Evolutionary conservation across 192 early-diverging fungal species (phyloP), one percentile per base, ranked within the genome.

Genomic region (Coemansia sp.): DNA sequence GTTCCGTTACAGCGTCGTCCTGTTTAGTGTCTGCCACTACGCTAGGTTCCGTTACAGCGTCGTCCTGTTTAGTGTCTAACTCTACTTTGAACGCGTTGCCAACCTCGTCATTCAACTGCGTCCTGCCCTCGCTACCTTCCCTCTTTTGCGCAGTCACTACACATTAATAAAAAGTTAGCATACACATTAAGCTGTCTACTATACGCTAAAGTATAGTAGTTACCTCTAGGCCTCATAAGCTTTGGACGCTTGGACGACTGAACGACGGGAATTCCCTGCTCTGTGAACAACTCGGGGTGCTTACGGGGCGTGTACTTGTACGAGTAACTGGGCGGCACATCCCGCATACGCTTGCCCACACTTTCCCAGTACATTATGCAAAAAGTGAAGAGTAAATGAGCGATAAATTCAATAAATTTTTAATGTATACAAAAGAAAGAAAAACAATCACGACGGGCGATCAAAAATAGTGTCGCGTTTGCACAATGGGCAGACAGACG

Each of bases 401-500:
- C 27, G 27, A 5, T 29, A 29, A 29, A 29, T 29, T 29, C 27
- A 29, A 29, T 29, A 29, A 35, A 35, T 35, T 35, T 35, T 35
- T 35, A 45, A 45, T n/a, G 14, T 16, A 45, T 45, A 45, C 41
- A 45, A 45, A 45, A 45, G 41, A 45, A n/a, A 45, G 16, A 45
- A 45, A 45, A 45, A 45, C 11, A 45, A 23, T 23, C 23, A 27
- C 26, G 27, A 31, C 12, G 57, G 7, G 67, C 31, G 31, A 35
- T 35, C 31, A 35, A 35, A 35, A 8, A 35, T 63, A 1, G 75
- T 80, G 57, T 83, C 82, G 19, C 69, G 61, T 27, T 77, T 82
- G 35, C 83, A 84, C 12, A 82, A 39, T 12, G 83, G 83, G 54
- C 83, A 84, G 19, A 69, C 65, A 6, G 79, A 74, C 6, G 75